phyloP scores from a whole-genome alignment of 169 alveolate genomes.

The Plasmodium fragile region DNA sequence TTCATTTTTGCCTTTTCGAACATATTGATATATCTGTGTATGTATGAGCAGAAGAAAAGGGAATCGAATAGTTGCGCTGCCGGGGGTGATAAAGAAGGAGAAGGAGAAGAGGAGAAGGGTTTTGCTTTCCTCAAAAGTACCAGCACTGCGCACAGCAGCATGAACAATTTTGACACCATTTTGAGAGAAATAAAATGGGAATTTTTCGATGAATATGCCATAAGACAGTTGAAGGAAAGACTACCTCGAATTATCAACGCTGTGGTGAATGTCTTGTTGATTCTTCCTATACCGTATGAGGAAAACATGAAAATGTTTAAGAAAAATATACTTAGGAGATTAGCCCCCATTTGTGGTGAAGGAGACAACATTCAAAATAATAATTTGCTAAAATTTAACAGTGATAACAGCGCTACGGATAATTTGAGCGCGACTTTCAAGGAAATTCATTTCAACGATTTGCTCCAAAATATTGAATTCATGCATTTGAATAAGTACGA shows the following conservation, averaged over 20 bases:
- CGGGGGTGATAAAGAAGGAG: neutral
- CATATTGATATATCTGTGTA: slow-evolving; percentile 44
- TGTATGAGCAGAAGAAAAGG: slow-evolving; percentile 23
- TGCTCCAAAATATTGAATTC: slow-evolving; percentile 51
- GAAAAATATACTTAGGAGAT: slow-evolving; percentile 40
- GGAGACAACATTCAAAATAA: slow-evolving; percentile 48
- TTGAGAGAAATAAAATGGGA: slow-evolving; percentile 22
- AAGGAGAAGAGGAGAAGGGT: neutral
- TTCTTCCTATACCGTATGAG: slow-evolving; percentile 66
- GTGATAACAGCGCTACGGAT: slow-evolving; percentile 29
- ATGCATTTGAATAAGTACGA: slow-evolving; percentile 69
- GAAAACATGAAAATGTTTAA: slow-evolving; percentile 35
- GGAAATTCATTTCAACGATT: slow-evolving; percentile 41
- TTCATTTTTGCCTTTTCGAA: slow-evolving; percentile 44
- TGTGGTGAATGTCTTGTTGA: slow-evolving; percentile 42
- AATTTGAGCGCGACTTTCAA: neutral
- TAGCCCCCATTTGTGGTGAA: slow-evolving; percentile 74
- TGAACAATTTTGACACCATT: slow-evolving; percentile 28
- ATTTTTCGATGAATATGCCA: slow-evolving; percentile 29
- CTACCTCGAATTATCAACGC: slow-evolving; percentile 42
- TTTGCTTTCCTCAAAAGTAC: slow-evolving; percentile 15
- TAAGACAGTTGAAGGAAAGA: slow-evolving; percentile 8
- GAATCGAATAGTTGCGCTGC: neutral
- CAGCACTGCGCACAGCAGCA: neutral
- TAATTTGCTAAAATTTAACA: slow-evolving; percentile 35